Evolutionary conservation across 1,284 basidiomycete species (phyloP).

Genomic region (Puccinia novopanici): DNA sequence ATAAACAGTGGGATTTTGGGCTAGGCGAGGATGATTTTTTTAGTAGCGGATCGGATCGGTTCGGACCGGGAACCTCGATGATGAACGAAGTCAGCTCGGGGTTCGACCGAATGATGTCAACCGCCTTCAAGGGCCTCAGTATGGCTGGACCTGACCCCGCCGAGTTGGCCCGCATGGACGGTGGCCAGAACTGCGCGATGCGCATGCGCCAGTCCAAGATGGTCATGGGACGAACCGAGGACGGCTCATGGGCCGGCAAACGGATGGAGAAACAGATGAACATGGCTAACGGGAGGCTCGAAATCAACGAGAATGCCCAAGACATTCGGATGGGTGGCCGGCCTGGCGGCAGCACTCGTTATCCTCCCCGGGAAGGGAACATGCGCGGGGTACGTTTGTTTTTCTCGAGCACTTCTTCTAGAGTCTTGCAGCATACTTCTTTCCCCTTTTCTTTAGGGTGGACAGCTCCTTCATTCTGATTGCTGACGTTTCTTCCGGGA

Average conservation of each 20-base stretch:
- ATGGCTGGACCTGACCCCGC: constrained; percentile 23
- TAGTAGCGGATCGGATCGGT: constrained; percentile 13
- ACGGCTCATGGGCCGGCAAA: constrained; percentile 43
- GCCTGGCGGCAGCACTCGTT: constrained; percentile 15
- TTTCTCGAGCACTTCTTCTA: not conserved
- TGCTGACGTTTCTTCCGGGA: not conserved
- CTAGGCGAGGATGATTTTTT: constrained; percentile 42
- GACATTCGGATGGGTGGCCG: constrained; percentile 33
- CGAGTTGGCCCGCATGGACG: constrained; percentile 23
- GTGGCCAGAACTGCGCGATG: constrained; percentile 28
- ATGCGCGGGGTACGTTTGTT: constrained; percentile 19
- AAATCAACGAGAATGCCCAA: constrained; percentile 42
- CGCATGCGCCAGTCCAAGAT: constrained; percentile 42
- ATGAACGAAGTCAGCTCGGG: constrained; percentile 24
- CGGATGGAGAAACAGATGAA: constrained; percentile 46
- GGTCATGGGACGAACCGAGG: constrained; percentile 42
- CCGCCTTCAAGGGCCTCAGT: constrained; percentile 29
- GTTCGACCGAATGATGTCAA: constrained; percentile 43
- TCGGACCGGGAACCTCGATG: constrained; percentile 13
- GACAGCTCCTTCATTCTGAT: not conserved
- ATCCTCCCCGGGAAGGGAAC: constrained; percentile 16
- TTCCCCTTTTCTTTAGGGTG: no score
- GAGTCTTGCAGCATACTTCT: not conserved
- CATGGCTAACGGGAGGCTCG: constrained; percentile 37
- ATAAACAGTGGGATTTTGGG: constrained; percentile 40